Evolutionary conservation across 495 filamentous ascomycete genomes (phyloP).

Genomic region (Penicillium coffeae): DNA sequence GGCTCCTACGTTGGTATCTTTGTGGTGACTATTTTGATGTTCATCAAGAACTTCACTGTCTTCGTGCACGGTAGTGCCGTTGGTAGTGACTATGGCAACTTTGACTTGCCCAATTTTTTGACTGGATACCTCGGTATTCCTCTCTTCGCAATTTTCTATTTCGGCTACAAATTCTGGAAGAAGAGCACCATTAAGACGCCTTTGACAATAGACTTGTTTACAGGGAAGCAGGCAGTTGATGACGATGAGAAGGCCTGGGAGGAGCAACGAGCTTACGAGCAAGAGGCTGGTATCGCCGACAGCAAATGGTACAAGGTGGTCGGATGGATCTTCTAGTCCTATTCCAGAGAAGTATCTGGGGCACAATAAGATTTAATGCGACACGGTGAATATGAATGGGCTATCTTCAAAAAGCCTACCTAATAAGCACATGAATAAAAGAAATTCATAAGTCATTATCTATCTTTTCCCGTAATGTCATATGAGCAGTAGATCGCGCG

Average conservation of each 20-base stretch:
- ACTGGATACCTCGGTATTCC: not conserved
- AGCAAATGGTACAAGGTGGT: not conserved
- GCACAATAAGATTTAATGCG: not conserved
- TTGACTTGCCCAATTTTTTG: not conserved
- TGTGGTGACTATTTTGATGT: not conserved
- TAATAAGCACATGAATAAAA: no score
- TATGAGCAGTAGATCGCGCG: not conserved
- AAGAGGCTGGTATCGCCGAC: not conserved
- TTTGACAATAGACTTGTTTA: not conserved
- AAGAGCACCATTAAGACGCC: not conserved
- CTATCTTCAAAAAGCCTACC: no score
- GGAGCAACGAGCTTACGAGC: not conserved
- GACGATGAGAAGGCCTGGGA: not conserved
- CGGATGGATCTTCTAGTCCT: not conserved
- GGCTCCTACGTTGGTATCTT: not conserved
- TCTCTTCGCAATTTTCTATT: not conserved
- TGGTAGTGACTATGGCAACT: not conserved
- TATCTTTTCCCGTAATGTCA: no score
- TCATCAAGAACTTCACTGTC: not conserved
- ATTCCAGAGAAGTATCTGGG: not conserved
- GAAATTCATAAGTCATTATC: no score
- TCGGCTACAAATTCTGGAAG: not conserved
- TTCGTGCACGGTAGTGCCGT: not conserved
- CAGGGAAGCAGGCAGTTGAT: not conserved
- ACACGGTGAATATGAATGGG: no score